A percentile compares a stretch with the other conserved stretches of the same genome.
These are phyloP conservation scores for Ilyonectria mors-panacis DNA, from an alignment of 2,329 filamentous ascomycete species.

Conservation along the genomic window DNA sequence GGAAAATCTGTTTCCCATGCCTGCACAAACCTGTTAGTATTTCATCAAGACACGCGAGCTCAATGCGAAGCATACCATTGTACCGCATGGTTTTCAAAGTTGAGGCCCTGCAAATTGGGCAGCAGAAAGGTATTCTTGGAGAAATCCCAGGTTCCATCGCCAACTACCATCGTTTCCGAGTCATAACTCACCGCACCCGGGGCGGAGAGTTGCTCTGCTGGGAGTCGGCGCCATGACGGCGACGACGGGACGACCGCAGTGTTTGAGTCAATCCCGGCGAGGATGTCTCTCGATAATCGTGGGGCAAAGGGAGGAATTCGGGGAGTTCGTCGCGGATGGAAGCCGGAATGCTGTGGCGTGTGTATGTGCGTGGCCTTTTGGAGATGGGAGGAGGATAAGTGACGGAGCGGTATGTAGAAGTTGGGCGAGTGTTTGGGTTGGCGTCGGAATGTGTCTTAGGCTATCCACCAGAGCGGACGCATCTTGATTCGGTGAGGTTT, in stretches of 20 bases:
- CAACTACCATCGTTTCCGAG: constrained; percentile 81
- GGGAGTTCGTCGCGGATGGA: constrained; percentile 3
- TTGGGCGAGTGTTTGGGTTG: constrained; percentile 6
- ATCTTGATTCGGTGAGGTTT: constrained; percentile 18
- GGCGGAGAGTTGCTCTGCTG: constrained; percentile 73
- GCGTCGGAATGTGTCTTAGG: constrained; percentile 17
- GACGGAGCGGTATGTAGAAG: not conserved
- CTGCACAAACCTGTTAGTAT: constrained; percentile 58
- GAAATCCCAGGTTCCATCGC: constrained; percentile 88
- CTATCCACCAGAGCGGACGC: constrained; percentile 23
- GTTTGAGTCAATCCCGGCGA: constrained; percentile 41
- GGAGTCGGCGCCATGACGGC: constrained; percentile 73
- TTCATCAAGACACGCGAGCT: not conserved
- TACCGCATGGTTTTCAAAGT: constrained; percentile 86
- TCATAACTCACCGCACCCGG: constrained; percentile 81
- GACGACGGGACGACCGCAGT: constrained; percentile 50
- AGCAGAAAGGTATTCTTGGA: constrained; percentile 83
- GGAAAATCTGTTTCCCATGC: constrained; percentile 87
- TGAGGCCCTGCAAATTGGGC: constrained; percentile 82
- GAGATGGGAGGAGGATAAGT: constrained; percentile 3
- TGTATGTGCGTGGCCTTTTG: not conserved
- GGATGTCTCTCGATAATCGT: constrained; percentile 25
- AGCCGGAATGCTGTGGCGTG: constrained; percentile 30
- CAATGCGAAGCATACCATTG: constrained; percentile 73
- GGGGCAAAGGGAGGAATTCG: not conserved